Evolutionary conservation across 2,329 filamentous ascomycete species (phyloP), one percentile per base, ranked within the genome.

Genomic region (Fusarium piperis): DNA sequence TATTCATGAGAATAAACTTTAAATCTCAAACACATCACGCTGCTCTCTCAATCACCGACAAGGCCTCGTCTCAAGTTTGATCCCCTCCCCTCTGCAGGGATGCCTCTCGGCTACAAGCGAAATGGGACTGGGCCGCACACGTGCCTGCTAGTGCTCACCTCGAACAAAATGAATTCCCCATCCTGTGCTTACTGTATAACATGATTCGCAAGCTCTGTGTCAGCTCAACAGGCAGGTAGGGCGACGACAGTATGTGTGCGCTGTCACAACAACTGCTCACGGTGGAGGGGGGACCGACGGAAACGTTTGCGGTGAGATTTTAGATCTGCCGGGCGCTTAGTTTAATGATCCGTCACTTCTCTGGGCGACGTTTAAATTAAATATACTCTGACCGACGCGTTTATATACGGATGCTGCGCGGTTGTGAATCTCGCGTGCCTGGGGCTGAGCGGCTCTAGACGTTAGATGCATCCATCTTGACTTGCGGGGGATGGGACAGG

Each of bases 81-180:
- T 48, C 23, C 26, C 26, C 23, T 12, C 23, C 16, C 11, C 12
- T 16, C 16, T n/a, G 18, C 44, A 64, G 67, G 67, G 67, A 53
- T 63, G 41, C 10, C 44, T 30, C 23, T 70, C 67, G 67, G 67
- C 30, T 59, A 57, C 53, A 71, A 70, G 67, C 67, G 67, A 71
- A 57, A 70, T 67, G 67, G 44, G 67, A 63, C 67, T 70, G 52
- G 51, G 28, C 18, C 30, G 32, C 52, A 36, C 33, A 56, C 32
- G 52, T 56, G 52, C 52, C 52, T 56, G 32, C 33, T 36, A 56
- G 32, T 56, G 52, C 52, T 56, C 32, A 36, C 52, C 32, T 20
- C 30, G 30, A 36, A 33, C 52, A 36, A 48, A 48, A 48, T 48
- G 44, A 48, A 48, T 20, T 26, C 51, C 33, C 32, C 32, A 35